These are phyloP conservation scores for Metarhizium humberi DNA, from an alignment of 2,329 filamentous ascomycete genomes.

Conservation along the genomic window DNA sequence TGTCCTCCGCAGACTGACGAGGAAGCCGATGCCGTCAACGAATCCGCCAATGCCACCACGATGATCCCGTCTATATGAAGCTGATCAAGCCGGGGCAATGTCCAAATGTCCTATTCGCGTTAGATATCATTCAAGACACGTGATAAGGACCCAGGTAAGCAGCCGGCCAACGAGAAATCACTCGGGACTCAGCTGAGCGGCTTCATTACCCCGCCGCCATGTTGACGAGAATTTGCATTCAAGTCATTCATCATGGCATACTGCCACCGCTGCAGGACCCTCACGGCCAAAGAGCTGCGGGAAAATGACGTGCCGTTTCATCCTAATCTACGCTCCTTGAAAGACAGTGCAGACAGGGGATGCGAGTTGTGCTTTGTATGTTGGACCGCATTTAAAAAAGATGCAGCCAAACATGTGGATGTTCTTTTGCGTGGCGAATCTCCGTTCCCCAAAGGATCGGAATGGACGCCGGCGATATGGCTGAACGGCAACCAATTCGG, in stretches of 20 bases:
- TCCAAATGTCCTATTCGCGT: no score
- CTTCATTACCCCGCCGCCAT: neutral
- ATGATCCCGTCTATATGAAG: no score
- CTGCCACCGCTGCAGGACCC: neutral
- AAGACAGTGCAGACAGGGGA: neutral
- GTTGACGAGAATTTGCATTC: neutral
- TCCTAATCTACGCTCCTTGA: neutral
- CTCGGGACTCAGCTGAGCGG: neutral
- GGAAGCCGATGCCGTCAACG: no score
- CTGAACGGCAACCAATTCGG: neutral
- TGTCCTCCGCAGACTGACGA: neutral
- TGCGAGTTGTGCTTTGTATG: neutral
- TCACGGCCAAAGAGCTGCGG: neutral
- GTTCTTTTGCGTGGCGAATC: neutral
- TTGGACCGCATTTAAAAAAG: neutral
- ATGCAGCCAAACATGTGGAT: neutral
- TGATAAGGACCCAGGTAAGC: no score
- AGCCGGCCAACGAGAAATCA: no score
- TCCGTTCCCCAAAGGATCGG: neutral
- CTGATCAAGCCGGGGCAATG: no score
- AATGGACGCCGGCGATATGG: neutral
- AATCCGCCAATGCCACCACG: no score
- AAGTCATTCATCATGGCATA: neutral
- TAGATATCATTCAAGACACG: no score
- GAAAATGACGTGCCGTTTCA: neutral